Base-by-base conservation (phyloP, 1,284 basidiomycete genomes). In the Wolfiporia cocos region DNA sequence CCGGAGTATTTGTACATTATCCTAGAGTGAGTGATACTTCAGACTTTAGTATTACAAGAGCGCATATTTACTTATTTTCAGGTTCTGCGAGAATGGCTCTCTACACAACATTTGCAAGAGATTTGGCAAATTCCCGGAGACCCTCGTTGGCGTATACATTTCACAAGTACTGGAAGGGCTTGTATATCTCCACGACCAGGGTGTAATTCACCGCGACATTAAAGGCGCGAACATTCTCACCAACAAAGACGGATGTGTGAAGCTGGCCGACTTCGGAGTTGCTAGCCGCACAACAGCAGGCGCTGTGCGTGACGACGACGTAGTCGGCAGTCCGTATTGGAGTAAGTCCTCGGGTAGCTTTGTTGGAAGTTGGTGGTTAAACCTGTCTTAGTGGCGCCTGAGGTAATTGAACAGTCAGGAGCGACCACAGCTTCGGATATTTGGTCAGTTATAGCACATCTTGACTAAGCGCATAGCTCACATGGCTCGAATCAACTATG, bases 121-220 rank as follows among this genome's bases (percentile, higher is more conserved):
- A 42, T 98, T 98, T 64, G 95, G 95, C 51, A 96, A 98, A 68
- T 98, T 98, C 58, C 95, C 95, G 0, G 95, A 99, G 64, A 88
- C 81, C 49, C 81, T 98, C 24, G 95, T 98, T 32, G 93, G 90
- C 1, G 91, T 97, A 9, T 98, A 98, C 67, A 92, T 97, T 55
- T 88, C 87, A 37, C 95, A 98, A 66, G 85, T 92, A 15, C 74
- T 97, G 26, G 88, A 95, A 57, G 93, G 93, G 1, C 73, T 97
- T 17, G 82, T 92, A 34, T 98, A 97, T 62, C 79, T 98, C 10
- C 94, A 98, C 59, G 93, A 96, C 53, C 92, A 95, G 68, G 94
- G 93, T 71, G 93, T 97, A 44, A 96, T 97, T 52, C 94, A 98
- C 64, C 79, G 94, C n/a, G 94, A 98, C 57, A 97, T 98, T 71